These are phyloP conservation scores for Lentinula lateritia DNA, from an alignment of 768 basidiomycete genomes.

Conservation along the genomic window DNA sequence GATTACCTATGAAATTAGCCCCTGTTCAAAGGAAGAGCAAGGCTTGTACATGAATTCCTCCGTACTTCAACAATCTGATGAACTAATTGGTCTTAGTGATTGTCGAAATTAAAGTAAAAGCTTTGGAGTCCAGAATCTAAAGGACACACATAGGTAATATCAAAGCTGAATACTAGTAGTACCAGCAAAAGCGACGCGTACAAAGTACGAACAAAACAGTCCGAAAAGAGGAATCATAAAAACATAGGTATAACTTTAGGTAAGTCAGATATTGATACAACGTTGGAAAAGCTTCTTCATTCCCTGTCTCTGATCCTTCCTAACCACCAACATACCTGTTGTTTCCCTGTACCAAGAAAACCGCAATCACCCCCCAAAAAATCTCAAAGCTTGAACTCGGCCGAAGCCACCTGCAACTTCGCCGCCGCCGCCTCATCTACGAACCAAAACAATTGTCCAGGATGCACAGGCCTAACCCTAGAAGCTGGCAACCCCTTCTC, in stretches of 20 bases:
- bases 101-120: too few species aligned
- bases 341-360: background rate
- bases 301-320: background rate
- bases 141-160: too few species aligned
- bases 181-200: too few species aligned
- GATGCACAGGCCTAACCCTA: conserved; percentile 68
- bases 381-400: conserved; percentile 43
- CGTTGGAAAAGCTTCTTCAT: background rate
- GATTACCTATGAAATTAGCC: too few species aligned
- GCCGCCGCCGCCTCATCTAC: conserved; percentile 78
- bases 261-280: background rate
- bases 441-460: conserved; percentile 93
- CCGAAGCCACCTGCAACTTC: conserved; percentile 53
- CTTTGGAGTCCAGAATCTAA: too few species aligned
- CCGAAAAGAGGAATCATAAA: background rate
- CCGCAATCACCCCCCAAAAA: background rate
- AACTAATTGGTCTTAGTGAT: too few species aligned
- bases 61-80: too few species aligned
- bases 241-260: background rate
- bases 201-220: background rate
- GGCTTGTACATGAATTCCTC: too few species aligned
- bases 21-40: too few species aligned
- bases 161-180: too few species aligned
- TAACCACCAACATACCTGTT: background rate
- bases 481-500: conserved; percentile 79